Base-by-base conservation (phyloP, 441 rosid genomes). In the Capsella rubella region DNA sequence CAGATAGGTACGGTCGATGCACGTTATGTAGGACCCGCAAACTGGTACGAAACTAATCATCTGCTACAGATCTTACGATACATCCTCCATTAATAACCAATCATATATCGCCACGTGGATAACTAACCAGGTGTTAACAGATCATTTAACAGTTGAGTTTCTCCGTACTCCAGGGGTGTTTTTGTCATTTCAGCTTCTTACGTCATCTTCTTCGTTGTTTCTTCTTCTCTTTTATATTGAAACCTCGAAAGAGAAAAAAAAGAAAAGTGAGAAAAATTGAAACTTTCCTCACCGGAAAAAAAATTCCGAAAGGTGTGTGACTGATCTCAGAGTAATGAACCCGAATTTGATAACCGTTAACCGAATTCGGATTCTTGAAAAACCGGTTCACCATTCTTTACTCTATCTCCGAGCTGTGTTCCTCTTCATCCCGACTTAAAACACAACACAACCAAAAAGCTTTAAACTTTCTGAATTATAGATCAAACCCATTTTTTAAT, bases 341-440 rank as follows among this genome's bases (percentile, higher is more conserved):
- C 75, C 84, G 82, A 85, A 71, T 43, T 63, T 32, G 5, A 53
- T 21, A 32, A 62, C 61, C 64, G 55, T 66, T 64, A 60, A 54
- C 27, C 51, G 63, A 56, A 67, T 73, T 65, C 71, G 79, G 75
- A 75, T 46, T 53, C 84, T 82, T 32, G 69, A 79, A 40, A 79
- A 83, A 60, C 82, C 86, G 45, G 71, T 69, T 67, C 86, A 82
- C 76, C 91, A 84, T 54, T 87, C 83, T 72, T 86, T 87, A 57
- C 89, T 89, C 81, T 81, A 81, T 76, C 87, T 88, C 82, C 92
- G 96, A 68, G 87, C 87, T 67, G 87, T 89, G 76, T 90, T 90
- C 81, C 81, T 93, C 76, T 90, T 93, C 58, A 91, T 89, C 62
- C 97, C 95, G 2, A 89, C 97, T 79, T 90, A 46, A 63, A 58